Percentiles rank a stretch among this genome's conserved stretches.
Evolutionary conservation across 2,329 filamentous ascomycete species (phyloP).

Genomic region (Pyrenophora graminea): DNA sequence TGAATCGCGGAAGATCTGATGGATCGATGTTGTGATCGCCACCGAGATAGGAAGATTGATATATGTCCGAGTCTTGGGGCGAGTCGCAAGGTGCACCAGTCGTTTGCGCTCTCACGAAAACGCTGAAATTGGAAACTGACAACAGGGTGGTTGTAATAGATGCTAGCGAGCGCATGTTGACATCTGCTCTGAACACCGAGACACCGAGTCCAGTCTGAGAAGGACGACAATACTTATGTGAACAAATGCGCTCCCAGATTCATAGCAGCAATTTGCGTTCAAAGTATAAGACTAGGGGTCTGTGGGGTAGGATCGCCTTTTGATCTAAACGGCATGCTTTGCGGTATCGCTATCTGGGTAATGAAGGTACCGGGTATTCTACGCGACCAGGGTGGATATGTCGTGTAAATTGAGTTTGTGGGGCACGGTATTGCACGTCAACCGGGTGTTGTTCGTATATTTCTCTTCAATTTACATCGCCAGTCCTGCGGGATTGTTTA

Average conservation of each 20-base stretch:
- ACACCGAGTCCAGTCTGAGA: background rate
- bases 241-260: background rate
- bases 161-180: background rate
- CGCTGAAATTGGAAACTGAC: background rate
- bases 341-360: constrained; percentile 4
- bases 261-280: too few relatives aligned
- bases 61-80: constrained; percentile 20
- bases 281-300: background rate
- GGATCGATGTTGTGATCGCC: constrained; percentile 51
- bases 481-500: too few relatives aligned
- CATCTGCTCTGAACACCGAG: background rate
- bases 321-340: constrained; percentile 1
- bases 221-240: background rate
- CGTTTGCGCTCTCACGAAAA: constrained; percentile 1
- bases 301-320: background rate
- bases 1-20: constrained; percentile 44
- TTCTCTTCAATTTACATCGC: too few relatives aligned
- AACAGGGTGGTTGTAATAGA: background rate
- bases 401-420: constrained; percentile 8
- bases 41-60: constrained; percentile 25
- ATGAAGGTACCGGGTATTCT: constrained; percentile 12
- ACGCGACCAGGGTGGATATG: constrained; percentile 3
- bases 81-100: constrained; percentile 19
- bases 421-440: constrained; percentile 4
- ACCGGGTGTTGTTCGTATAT: background rate